Conservation (phyloP, 83 land plant species). For the Isoetes engelmannii region DNA sequence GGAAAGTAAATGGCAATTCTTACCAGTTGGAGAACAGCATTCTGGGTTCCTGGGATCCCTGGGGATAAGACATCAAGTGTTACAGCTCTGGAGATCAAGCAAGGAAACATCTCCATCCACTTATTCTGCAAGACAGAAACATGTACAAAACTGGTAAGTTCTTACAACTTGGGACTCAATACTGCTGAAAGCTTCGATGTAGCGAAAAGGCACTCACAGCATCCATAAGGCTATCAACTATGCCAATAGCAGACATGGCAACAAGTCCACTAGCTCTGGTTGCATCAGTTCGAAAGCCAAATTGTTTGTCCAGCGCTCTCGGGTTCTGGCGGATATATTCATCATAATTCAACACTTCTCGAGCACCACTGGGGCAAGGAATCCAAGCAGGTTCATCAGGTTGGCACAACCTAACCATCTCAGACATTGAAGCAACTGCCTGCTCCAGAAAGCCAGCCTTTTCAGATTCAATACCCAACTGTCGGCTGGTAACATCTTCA, state of each 20-base stretch:
- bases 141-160: background rate
- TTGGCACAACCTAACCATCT: too few relatives aligned
- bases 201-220: background rate
- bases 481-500: too few relatives aligned
- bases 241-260: background rate
- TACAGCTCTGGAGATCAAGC: slow-evolving; percentile 47
- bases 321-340: background rate
- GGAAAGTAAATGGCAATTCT: background rate
- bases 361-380: background rate
- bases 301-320: background rate
- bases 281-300: background rate
- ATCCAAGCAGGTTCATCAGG: too few relatives aligned
- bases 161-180: background rate
- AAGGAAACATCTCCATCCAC: slow-evolving; percentile 34
- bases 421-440: too few relatives aligned
- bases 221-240: slow-evolving; percentile 1
- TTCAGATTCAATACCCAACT: too few relatives aligned
- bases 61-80: slow-evolving; percentile 40
- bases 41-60: slow-evolving; percentile 29
- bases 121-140: slow-evolving; percentile 37
- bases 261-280: background rate
- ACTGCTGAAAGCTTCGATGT: background rate
- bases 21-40: slow-evolving; percentile 50
- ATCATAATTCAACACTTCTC: background rate
- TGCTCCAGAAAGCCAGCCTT: too few relatives aligned